These are phyloP conservation scores for Nemania sp. DNA, from an alignment of 2,329 filamentous ascomycete species.

Conservation along the genomic window DNA sequence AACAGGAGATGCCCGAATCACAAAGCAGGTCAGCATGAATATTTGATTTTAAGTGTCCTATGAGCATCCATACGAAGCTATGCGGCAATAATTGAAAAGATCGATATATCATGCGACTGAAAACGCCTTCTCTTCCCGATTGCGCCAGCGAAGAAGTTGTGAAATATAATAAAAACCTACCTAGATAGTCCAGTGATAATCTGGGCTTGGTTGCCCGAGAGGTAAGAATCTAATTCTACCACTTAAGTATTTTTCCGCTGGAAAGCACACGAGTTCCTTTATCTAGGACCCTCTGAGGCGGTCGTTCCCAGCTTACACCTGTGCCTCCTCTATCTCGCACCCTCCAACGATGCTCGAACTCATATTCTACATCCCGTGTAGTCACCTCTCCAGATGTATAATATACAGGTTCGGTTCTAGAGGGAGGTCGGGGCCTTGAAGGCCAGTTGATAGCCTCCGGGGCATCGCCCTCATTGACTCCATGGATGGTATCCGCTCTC, in stretches of 20 bases:
- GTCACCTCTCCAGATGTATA: neutral
- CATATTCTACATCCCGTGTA: neutral
- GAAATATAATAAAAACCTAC: no score
- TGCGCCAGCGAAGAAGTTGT: no score
- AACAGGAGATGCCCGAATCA: no score
- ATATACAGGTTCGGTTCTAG: neutral
- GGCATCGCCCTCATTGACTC: conserved; percentile 21
- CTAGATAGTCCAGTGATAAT: no score
- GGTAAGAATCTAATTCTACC: neutral
- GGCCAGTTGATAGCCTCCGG: conserved; percentile 36
- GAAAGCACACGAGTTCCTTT: conserved; percentile 14
- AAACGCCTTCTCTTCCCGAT: no score
- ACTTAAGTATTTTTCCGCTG: conserved; percentile 11
- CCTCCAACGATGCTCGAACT: conserved; percentile 6
- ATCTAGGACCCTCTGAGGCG: conserved; percentile 20
- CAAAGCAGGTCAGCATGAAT: no score
- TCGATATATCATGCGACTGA: no score
- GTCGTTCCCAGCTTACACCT: conserved; percentile 34
- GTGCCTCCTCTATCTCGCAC: conserved; percentile 12
- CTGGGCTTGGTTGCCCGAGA: no score
- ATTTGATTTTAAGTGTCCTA: no score
- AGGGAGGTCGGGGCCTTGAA: conserved; percentile 13
- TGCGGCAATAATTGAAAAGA: no score
- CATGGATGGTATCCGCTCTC: conserved; percentile 5
- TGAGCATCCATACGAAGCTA: no score